A percentile compares a stretch with the other conserved stretches of the same genome.
Conservation (phyloP, 495 filamentous ascomycete species). For the Aspergillus olivimuriae region DNA sequence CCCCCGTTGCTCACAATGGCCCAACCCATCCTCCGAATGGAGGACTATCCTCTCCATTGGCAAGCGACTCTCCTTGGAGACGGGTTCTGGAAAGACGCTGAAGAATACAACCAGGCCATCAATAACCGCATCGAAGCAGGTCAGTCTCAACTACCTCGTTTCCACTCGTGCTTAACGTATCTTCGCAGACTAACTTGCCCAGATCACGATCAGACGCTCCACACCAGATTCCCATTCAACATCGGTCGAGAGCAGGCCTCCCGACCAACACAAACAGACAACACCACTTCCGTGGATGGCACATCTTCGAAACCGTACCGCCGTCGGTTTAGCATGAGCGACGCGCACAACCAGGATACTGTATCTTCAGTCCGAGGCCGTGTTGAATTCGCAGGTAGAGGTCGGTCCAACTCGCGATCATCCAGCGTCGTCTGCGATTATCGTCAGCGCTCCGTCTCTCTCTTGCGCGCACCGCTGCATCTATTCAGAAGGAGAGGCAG, state of each 20-base stretch:
- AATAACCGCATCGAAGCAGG: conserved; percentile 14
- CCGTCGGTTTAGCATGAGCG: conserved; percentile 24
- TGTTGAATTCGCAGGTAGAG: neutral
- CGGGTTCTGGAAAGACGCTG: conserved; percentile 27
- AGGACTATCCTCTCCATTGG: conserved; percentile 26
- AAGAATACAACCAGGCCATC: conserved; percentile 11
- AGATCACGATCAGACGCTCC: conserved; percentile 10
- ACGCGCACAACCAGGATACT: conserved; percentile 13
- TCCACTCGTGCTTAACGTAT: neutral
- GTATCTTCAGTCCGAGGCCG: conserved; percentile 8
- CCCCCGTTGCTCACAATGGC: no score
- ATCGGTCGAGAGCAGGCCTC: conserved; percentile 17
- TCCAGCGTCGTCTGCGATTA: neutral
- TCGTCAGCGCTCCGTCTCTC: conserved; percentile 5
- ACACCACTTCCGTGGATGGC: neutral
- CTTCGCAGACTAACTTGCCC: neutral
- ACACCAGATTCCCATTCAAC: conserved; percentile 27
- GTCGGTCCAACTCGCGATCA: conserved; percentile 8
- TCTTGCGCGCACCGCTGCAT: conserved; percentile 10
- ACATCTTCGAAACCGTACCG: conserved; percentile 2
- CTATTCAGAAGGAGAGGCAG: neutral
- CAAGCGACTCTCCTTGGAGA: conserved; percentile 21
- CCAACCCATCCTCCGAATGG: conserved; percentile 14
- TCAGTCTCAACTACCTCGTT: conserved; percentile 4
- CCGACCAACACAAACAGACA: neutral